These are phyloP conservation scores for Macaranga tanarius DNA, from an alignment of 441 rosid species.

Conservation along the genomic window DNA sequence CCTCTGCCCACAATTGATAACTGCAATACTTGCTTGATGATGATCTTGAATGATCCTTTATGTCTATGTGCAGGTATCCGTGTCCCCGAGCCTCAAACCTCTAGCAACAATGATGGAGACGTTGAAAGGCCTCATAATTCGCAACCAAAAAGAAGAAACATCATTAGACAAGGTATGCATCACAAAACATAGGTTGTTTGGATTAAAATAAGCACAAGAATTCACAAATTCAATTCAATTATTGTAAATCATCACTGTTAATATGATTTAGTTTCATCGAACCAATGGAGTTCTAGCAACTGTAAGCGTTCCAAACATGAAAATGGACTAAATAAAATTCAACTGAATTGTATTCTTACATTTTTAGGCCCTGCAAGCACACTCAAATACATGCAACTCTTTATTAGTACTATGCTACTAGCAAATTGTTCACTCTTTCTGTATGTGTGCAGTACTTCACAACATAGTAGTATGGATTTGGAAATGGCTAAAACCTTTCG, in stretches of 20 bases:
- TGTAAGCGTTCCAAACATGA: no score
- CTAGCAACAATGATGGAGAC: conserved; percentile 27
- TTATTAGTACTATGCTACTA: no score
- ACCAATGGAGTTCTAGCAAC: no score
- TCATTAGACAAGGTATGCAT: conserved; percentile 26
- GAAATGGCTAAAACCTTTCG: conserved; percentile 34
- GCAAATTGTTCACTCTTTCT: background rate
- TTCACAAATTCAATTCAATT: no score
- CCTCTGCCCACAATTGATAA: background rate
- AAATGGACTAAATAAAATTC: no score
- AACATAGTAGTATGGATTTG: conserved; percentile 28
- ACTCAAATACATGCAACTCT: no score
- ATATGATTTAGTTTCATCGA: no score
- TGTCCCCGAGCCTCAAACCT: conserved; percentile 22
- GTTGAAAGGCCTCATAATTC: conserved; percentile 37
- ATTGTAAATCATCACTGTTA: no score
- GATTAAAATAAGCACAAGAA: no score
- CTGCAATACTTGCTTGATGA: background rate
- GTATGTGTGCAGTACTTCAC: conserved; percentile 24
- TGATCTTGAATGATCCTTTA: background rate
- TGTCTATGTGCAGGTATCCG: conserved; percentile 33
- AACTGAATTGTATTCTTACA: no score
- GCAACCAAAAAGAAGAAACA: conserved; percentile 28
- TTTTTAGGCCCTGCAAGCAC: no score
- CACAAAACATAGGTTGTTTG: background rate